Base-by-base conservation (phyloP, 345 rosid genomes). In the Gossypium mustelinum region DNA sequence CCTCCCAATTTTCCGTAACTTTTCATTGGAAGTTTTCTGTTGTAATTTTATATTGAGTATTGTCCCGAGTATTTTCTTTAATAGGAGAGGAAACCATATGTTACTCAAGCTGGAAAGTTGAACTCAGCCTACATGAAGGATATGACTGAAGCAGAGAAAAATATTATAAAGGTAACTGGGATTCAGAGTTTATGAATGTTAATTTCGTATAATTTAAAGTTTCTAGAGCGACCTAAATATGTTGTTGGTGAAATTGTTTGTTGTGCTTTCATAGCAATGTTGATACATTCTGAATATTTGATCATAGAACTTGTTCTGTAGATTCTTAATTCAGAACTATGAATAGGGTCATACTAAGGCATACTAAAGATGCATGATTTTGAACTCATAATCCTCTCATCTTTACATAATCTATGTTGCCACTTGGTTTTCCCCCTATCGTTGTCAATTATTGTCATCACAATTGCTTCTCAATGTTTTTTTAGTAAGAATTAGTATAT, bases 31-130 rank as follows among this genome's bases (percentile, higher is more conserved):
- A 24, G 24, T 9, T 16, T 39, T 59, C 16, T n/a, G 27, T 41
- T 7, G 22, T 24, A 63, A 18, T 44, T 14, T 50, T 34, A 27
- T 50, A 66, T 11, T 39, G 9, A 62, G 25, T 29, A 17, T 62
- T 17, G 16, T 66, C 3, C 3, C 71, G 55, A 0, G 4, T 47
- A 52, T 67, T 50, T 43, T 76, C 74, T 16, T 61, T 60, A 68
- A 1, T 71, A 94, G 98, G 90, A 86, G 77, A 89, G 83, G 80
- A 79, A 60, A 55, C 93, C 91, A 2, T 90, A 87, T 73, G 41
- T 70, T 1, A 50, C 13, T 59, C 69, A 73, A 79, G 94, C 94
- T 67, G 62, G 68, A 44, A 57, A 76, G 68, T 80, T 89, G 65
- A 78, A 79, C 76, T 41, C 74, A 65, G 85, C 77, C 9, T 68